Conservation (phyloP, 805 yeast species). For the Candida jianshihensis region DNA sequence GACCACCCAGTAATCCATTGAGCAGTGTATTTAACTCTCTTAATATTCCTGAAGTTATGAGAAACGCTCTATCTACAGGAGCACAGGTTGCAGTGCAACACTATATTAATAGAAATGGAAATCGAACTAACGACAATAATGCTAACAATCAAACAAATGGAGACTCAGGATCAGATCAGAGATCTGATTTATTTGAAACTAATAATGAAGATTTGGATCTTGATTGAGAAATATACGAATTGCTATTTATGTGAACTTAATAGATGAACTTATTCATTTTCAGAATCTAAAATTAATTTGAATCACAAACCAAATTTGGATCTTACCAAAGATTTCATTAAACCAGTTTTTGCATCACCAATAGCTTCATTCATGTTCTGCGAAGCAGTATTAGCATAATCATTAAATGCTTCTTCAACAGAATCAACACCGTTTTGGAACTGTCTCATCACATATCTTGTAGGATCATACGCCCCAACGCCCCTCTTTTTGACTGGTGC, state of each 20-base stretch:
- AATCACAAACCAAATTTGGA: slow-evolving; percentile 45
- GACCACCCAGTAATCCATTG: background rate
- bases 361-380: slow-evolving; percentile 47
- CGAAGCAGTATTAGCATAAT: slow-evolving; percentile 48
- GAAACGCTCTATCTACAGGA: background rate
- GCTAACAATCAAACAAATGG: background rate
- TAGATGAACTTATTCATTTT: too few species aligned
- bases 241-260: too few species aligned
- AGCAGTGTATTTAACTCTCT: background rate
- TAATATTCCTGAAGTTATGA: background rate
- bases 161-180: background rate
- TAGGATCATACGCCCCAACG: slow-evolving; percentile 34
- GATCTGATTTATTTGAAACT: background rate
- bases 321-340: slow-evolving; percentile 45
- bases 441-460: slow-evolving; percentile 32
- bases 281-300: too few species aligned
- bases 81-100: too few species aligned
- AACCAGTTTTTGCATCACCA: slow-evolving; percentile 41
- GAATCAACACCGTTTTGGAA: slow-evolving; percentile 46
- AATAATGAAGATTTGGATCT: background rate
- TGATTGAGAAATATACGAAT: background rate
- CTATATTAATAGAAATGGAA: too few species aligned
- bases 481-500: slow-evolving; percentile 39
- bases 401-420: slow-evolving; percentile 48
- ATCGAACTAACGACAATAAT: background rate